Base-by-base conservation (phyloP, 805 yeast genomes). In the Metschnikowia noctiluminum region DNA sequence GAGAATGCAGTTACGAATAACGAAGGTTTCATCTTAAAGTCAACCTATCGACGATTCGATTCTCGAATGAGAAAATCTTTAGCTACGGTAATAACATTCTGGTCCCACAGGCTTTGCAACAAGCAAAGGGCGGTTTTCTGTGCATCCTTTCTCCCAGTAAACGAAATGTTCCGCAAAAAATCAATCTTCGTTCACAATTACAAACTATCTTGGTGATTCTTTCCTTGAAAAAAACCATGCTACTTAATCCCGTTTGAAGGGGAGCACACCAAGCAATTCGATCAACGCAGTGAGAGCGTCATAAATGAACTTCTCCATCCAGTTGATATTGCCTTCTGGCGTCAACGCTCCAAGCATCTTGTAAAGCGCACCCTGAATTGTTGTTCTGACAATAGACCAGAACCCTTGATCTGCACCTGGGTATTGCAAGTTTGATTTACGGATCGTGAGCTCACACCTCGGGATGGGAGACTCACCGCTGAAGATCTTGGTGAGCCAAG, bases 351-450 rank as follows among this genome's bases (percentile, higher is more conserved):
- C 55, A 10, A 53, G 37, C 35, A 45, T 38, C 12, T 34, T 34
- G 0, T 52, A 51, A 7, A 35, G 13, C 12, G 35, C 35, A 10
- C 42, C 47, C 8, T 31, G 40, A 12, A 42, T 21, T 6, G 52
- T 40, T 3, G 53, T 35, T 6, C 42, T 21, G 21, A 44, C 13
- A 4, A 46, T 28, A 38, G 50, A 16, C 38, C 43, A 51, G 45
- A 45, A 46, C 11, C 45, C 28, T 16, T 32, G 16, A 26, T 51
- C 49, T 13, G 52, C 52, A 12, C 54, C 54, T 2, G 56, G 54
- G 35, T 52, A 54, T 13, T 45, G 50, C 36, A 54, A 39, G 41
- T 52, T 52, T 2, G 56, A 48, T 6, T 40, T 28, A 28, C 58
- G 42, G 3, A 48, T 46, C 2, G 49, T 52, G 7, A 40, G 34